Evolutionary conservation across 805 yeast genomes (phyloP), one percentile per base, ranked within the genome.

Genomic region (Metahyphopichia silvanorum): DNA sequence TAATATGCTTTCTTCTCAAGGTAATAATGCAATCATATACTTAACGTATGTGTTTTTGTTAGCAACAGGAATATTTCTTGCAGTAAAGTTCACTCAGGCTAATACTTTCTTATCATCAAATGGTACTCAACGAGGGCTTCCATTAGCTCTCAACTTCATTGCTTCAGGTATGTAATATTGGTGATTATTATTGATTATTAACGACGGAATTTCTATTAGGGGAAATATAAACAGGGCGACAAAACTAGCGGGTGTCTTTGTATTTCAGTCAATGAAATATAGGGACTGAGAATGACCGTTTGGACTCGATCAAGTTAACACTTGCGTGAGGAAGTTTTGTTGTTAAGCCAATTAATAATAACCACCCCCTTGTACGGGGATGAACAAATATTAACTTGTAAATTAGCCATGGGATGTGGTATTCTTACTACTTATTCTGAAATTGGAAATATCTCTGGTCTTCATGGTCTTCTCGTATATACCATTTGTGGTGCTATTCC

Each of bases 321-420:
- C 69, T 63, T 63, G 69, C 69, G 68, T 57, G 68, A 63, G 69
- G 64, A 63, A 51, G 60, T 56, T 52, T 48, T 44, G 40, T 44
- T 38, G 43, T 37, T 38, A 33, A 26, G n/a, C n/a, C n/a, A n/a
- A n/a, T n/a, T n/a, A n/a, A n/a, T n/a, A n/a, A n/a, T n/a, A n/a
- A n/a, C n/a, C n/a, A n/a, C n/a, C n/a, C n/a, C n/a, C 10, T 22
- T 22, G 11, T 8, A 20, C 22, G 8, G 22, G 16, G 14, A 20
- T 14, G 10, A 13, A 23, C 17, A 16, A 29, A 16, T 6, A 10
- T n/a, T n/a, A 3, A 16, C 18, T 14, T 20, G 10, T 20, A 12
- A n/a, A 21, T 23, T 34, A 82, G 93, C 86, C 29, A 69, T 86
- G 81, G 96, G 96, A 32, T 83, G 86, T 60, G 96, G 96, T 57